Conservation (phyloP, 2,329 filamentous ascomycete species). For the Colletotrichum lentis region DNA sequence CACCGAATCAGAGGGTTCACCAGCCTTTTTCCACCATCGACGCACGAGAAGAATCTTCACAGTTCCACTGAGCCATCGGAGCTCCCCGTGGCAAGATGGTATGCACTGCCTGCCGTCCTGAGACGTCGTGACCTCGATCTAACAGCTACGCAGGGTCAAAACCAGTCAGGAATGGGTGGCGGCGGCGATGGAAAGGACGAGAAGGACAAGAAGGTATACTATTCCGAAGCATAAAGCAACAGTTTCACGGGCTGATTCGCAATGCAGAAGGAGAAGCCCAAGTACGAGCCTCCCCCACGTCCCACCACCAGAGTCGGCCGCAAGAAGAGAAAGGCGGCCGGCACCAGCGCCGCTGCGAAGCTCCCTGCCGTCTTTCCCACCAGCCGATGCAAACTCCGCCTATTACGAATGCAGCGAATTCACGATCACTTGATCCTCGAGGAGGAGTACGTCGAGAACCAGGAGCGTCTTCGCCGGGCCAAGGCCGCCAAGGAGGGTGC, state of each 20-base stretch:
- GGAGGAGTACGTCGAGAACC: constrained; percentile 99
- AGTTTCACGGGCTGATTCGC: constrained; percentile 26
- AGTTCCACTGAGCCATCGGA: constrained; percentile 23
- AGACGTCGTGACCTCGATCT: constrained; percentile 25
- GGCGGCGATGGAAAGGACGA: constrained; percentile 81
- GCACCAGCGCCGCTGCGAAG: constrained; percentile 93
- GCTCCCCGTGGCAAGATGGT: constrained; percentile 43
- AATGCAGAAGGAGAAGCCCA: constrained; percentile 95
- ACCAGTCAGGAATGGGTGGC: constrained; percentile 86
- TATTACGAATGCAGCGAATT: constrained; percentile 97
- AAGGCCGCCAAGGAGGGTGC: constrained; percentile 80
- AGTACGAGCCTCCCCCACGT: constrained; percentile 98
- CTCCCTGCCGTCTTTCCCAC: constrained; percentile 94
- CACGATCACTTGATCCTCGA: constrained; percentile 97
- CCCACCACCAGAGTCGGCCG: constrained; percentile 96
- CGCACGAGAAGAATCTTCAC: background rate
- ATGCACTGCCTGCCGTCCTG: constrained; percentile 17
- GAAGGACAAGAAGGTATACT: constrained; percentile 89
- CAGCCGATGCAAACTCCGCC: constrained; percentile 94
- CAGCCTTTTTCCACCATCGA: background rate
- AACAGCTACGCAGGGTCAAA: constrained; percentile 70
- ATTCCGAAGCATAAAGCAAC: constrained; percentile 10
- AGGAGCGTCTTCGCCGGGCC: constrained; percentile 92
- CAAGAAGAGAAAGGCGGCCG: constrained; percentile 97
- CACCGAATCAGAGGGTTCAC: background rate